These are phyloP conservation scores for Selenicereus undatus DNA, from an alignment of 148 eudicot genomes.

Conservation along the genomic window DNA sequence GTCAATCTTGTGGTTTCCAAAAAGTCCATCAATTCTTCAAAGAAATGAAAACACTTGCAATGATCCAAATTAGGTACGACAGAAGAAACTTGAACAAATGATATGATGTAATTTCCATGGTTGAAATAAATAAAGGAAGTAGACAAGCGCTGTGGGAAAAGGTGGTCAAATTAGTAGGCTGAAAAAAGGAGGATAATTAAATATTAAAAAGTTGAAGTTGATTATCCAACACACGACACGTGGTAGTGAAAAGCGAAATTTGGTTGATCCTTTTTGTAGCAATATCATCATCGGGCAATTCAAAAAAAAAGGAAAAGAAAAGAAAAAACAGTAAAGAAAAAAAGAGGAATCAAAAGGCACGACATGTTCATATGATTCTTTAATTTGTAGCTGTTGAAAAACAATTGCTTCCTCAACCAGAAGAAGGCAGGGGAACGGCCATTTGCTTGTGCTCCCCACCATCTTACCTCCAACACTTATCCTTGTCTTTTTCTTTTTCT, in stretches of 20 bases:
- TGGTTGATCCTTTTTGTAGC: neutral
- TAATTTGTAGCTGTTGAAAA: neutral
- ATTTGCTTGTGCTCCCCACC: neutral
- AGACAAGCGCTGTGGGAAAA: slow-evolving; percentile 3
- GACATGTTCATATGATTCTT: slow-evolving; percentile 2
- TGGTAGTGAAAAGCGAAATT: neutral
- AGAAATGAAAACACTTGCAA: neutral
- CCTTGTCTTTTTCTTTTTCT: neutral
- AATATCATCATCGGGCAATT: neutral
- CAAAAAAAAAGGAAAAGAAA: neutral
- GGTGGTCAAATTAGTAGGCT: slow-evolving; percentile 15
- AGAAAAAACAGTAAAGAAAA: neutral
- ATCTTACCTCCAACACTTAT: neutral
- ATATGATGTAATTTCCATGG: neutral
- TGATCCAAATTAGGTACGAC: neutral
- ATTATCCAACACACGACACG: slow-evolving; percentile 17
- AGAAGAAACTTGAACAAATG: neutral
- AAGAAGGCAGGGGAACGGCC: neutral
- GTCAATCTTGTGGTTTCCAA: too few relatives aligned
- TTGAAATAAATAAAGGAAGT: neutral
- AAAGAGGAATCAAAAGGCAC: slow-evolving; percentile 19
- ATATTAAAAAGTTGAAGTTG: neutral
- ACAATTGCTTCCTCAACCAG: neutral
- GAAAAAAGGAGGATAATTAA: slow-evolving; percentile 21
- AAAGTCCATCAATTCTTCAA: too few relatives aligned